These are phyloP conservation scores for Microbotryum silenes-acaulis DNA, from an alignment of 1,284 basidiomycete species.

Conservation along the genomic window DNA sequence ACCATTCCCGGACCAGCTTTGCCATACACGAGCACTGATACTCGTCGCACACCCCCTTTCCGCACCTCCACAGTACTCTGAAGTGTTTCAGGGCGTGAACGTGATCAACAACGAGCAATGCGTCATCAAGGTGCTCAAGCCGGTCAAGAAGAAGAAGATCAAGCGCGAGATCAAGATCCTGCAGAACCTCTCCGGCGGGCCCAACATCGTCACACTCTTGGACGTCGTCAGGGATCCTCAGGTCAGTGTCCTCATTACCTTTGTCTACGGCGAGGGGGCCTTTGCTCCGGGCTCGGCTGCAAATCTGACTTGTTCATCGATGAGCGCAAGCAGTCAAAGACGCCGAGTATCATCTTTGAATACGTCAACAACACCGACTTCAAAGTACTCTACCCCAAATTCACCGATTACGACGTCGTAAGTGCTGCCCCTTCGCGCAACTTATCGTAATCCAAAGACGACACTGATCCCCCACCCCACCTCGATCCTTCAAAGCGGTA, in stretches of 20 bases:
- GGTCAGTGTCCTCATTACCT: slow-evolving; percentile 33
- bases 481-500: slow-evolving; percentile 48
- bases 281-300: no score
- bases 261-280: no score
- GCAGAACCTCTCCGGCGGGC: slow-evolving; percentile 92
- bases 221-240: slow-evolving; percentile 86
- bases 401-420: slow-evolving; percentile 94
- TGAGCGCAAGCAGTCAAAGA: slow-evolving; percentile 80
- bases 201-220: slow-evolving; percentile 73
- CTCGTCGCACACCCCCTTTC: neutral
- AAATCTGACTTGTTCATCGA: slow-evolving; percentile 54
- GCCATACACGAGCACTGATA: neutral
- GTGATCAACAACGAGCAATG: slow-evolving; percentile 88
- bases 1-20: no score
- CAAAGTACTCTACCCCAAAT: slow-evolving; percentile 77
- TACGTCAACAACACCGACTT: slow-evolving; percentile 83
- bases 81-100: slow-evolving; percentile 97
- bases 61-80: slow-evolving; percentile 55
- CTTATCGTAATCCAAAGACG: neutral
- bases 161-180: slow-evolving; percentile 99
- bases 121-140: slow-evolving; percentile 97
- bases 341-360: slow-evolving; percentile 93
- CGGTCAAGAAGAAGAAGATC: slow-evolving; percentile 99
- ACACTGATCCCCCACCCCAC: neutral
- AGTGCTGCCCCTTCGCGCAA: slow-evolving; percentile 67